Percentiles rank a stretch among this genome's conserved stretches.
Evolutionary conservation across 164 flowering plant genomes (phyloP).

Genomic region (Macadamia tetraphylla): DNA sequence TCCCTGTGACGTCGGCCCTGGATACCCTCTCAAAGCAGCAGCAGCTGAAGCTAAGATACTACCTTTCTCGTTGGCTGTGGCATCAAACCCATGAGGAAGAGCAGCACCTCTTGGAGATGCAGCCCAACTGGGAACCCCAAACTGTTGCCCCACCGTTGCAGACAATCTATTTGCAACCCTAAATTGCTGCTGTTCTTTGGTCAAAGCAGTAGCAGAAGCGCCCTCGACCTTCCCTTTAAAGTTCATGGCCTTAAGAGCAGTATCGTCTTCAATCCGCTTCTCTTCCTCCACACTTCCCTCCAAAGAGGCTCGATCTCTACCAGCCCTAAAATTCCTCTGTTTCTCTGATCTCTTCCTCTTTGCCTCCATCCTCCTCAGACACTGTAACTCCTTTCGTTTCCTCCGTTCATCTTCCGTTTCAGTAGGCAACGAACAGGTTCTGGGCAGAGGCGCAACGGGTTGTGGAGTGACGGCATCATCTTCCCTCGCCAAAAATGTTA

Average conservation of each 20-base stretch:
- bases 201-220: not conserved
- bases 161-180: slow-evolving; percentile 14
- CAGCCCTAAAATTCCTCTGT: slow-evolving; percentile 34
- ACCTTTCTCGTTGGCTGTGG: slow-evolving; percentile 13
- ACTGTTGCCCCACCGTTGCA: slow-evolving; percentile 12
- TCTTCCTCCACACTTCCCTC: slow-evolving; percentile 16
- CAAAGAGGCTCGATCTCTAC: slow-evolving; percentile 1
- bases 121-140: slow-evolving; percentile 27
- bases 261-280: slow-evolving; percentile 29
- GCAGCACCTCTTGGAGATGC: slow-evolving; percentile 16
- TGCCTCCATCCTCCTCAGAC: slow-evolving; percentile 74
- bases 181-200: slow-evolving; percentile 3
- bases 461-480: slow-evolving; percentile 21
- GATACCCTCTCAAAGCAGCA: slow-evolving; percentile 10
- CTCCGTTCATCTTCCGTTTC: slow-evolving; percentile 86
- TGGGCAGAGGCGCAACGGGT: slow-evolving; percentile 16
- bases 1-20: slow-evolving; percentile 21
- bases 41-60: slow-evolving; percentile 3
- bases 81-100: slow-evolving; percentile 10
- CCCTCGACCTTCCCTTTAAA: slow-evolving; percentile 23
- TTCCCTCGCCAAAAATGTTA: slow-evolving; percentile 35
- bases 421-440: slow-evolving; percentile 70
- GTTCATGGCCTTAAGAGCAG: slow-evolving; percentile 9
- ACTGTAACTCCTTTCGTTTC: slow-evolving; percentile 85
- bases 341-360: slow-evolving; percentile 78